Conservation (phyloP, 2,329 filamentous ascomycete species). For the Aspergillus pseudoterreus region DNA sequence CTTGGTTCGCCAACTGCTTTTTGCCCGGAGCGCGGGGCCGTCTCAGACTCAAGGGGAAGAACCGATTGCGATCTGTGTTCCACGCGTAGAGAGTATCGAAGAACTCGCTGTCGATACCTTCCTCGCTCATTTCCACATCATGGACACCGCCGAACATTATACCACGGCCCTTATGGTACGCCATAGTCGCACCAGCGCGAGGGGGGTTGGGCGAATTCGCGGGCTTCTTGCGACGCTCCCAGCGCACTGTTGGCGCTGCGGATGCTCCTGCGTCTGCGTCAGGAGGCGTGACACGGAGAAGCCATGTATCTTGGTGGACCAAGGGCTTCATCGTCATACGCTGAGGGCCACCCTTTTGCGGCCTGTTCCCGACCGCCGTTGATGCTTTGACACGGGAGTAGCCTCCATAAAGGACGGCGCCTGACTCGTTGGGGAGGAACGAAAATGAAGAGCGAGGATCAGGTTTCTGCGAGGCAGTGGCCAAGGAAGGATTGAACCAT, state of each 20-base stretch:
- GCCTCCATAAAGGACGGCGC: conserved; percentile 86
- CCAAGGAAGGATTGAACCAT: conserved; percentile 75
- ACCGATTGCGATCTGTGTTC: conserved; percentile 93
- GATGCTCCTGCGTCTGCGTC: conserved; percentile 62
- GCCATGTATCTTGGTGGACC: conserved; percentile 94
- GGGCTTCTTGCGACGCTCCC: conserved; percentile 91
- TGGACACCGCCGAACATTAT: conserved; percentile 94
- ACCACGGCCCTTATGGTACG: conserved; percentile 86
- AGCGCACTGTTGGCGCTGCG: conserved; percentile 69
- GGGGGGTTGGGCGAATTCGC: conserved; percentile 81
- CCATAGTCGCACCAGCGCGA: conserved; percentile 88
- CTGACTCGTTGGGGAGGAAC: conserved; percentile 82
- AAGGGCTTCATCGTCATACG: conserved; percentile 78
- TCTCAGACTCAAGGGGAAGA: conserved; percentile 77
- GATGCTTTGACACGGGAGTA: conserved; percentile 86
- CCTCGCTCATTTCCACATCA: conserved; percentile 84
- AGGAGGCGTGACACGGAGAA: conserved; percentile 74
- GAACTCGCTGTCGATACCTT: conserved; percentile 95
- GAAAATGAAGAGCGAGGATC: conserved; percentile 90
- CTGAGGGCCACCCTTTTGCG: conserved; percentile 57
- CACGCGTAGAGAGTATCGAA: conserved; percentile 89
- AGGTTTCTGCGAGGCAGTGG: conserved; percentile 77
- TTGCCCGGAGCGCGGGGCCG: conserved; percentile 68
- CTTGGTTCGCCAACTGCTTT: conserved; percentile 48
- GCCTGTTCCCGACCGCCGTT: conserved; percentile 52